Base-by-base conservation (phyloP, 1,284 basidiomycete species). In the Serendipita sp. region DNA sequence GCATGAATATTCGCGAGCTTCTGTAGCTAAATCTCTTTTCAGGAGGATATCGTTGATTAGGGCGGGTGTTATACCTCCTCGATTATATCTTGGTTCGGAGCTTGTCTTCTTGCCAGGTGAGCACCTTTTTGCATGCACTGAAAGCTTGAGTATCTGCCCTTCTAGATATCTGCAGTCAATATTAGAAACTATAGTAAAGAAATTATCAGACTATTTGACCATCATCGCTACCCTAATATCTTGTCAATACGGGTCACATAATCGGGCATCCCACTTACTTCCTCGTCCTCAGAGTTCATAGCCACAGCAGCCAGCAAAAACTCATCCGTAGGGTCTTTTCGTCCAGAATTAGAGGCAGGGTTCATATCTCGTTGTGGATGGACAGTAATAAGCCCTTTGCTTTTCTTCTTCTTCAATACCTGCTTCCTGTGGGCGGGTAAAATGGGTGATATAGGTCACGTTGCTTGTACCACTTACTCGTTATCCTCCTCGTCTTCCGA, bases 51-150 rank as follows among this genome's bases (percentile, higher is more conserved):
- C 10, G 61, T 12, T 35, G 43, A 5, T 12, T 50, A 22, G 29
- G 49, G 44, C 41, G 26, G 8, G 44, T 35, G 43, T 45, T 55
- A 13, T 63, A 44, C 67, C 26, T 66, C 81, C 85, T 84, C 82
- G 53, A 88, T 75, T 60, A 88, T 77, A 68, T 83, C 80, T 69
- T 87, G 82, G 69, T 88, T 88, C 3, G 74, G 72, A 66, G 79
- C 82, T 3, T 64, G 66, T 3, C 64, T 63, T 29, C 44, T 64
- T 66, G 61, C 66, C 63, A 38, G 35, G 6, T 71, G 70, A 1
- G 64, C 65, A 47, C 74, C 73, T 66, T 78, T 78, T 30, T 71
- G 71, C 67, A 88, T 85, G 69, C 84, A 86, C 8, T 81, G 72
- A 70, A 80, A 88, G 38, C 78, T 78, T 82, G 84, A 12, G 12